Evolutionary conservation across 768 basidiomycete genomes (phyloP).

Genomic region (Kwoniella bestiolae): DNA sequence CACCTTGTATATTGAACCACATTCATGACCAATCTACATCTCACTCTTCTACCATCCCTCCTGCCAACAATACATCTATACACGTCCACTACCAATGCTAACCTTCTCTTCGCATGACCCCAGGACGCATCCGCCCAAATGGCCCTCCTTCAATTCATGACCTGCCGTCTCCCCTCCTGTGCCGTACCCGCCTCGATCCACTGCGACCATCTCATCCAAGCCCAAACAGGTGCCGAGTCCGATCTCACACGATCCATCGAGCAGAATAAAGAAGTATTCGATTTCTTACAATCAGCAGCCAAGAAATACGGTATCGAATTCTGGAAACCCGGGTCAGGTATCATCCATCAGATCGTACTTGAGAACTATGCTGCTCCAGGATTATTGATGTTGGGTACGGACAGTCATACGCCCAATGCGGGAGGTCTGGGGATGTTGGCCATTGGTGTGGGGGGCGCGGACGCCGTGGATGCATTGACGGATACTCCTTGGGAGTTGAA

Average conservation of each 20-base stretch:
- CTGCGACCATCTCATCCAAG: constrained; percentile 97
- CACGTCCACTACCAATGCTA: too few species aligned
- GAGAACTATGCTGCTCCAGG: constrained; percentile 97
- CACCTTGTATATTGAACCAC: too few species aligned
- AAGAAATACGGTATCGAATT: constrained; percentile 81
- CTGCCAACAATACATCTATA: too few species aligned
- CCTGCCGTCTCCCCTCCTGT: constrained; percentile 79
- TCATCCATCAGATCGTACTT: constrained; percentile 92
- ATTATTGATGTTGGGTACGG: constrained; percentile 77
- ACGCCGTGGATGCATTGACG: constrained; percentile 92
- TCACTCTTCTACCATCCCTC: too few species aligned
- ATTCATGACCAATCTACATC: too few species aligned
- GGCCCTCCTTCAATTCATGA: constrained; percentile 92
- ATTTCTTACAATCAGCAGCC: constrained; percentile 89
- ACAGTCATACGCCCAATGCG: constrained; percentile 98
- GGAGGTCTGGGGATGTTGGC: constrained; percentile 95
- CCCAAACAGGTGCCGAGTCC: constrained; percentile 79
- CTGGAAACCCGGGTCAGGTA: constrained; percentile 85
- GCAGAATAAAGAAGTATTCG: constrained; percentile 93
- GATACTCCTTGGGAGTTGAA: constrained; percentile 98
- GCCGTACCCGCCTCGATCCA: constrained; percentile 80
- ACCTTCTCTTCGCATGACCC: neutral
- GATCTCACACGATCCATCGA: constrained; percentile 79
- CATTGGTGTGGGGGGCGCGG: constrained; percentile 98
- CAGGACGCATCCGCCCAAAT: constrained; percentile 62